Conservation (phyloP, 441 rosid genomes). For the Mallotus repandus region DNA sequence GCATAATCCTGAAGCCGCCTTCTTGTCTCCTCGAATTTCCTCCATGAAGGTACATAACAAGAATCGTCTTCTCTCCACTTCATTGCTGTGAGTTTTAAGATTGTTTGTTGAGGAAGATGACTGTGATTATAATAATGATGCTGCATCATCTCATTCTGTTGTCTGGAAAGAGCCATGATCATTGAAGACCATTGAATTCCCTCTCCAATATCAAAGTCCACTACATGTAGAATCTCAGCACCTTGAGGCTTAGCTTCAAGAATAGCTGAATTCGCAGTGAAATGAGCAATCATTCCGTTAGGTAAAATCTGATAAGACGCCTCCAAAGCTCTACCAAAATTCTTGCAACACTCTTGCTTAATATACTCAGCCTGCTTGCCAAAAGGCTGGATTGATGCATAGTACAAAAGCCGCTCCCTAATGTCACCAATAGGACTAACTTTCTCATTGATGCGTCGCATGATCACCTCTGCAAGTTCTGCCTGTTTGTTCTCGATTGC, state of each 20-base stretch:
- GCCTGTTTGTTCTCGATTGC: constrained; percentile 24
- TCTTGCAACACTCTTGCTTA: constrained; percentile 27
- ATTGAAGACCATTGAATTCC: constrained; percentile 38
- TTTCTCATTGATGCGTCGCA: constrained; percentile 24
- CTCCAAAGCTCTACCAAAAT: constrained; percentile 26
- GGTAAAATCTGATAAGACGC: constrained; percentile 28
- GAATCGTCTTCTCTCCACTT: constrained; percentile 20
- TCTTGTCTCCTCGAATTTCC: constrained; percentile 30
- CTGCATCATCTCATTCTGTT: neutral
- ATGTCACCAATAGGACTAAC: constrained; percentile 21
- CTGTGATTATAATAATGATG: neutral
- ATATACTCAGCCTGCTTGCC: constrained; percentile 22
- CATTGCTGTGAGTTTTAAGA: constrained; percentile 31
- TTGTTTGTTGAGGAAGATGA: neutral
- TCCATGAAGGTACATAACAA: neutral
- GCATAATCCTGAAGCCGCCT: constrained; percentile 28
- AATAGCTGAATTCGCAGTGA: constrained; percentile 33
- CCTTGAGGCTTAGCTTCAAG: constrained; percentile 27
- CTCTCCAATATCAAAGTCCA: constrained; percentile 45
- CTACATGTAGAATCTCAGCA: constrained; percentile 24
- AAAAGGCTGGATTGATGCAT: constrained; percentile 16
- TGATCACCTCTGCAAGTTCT: constrained; percentile 31
- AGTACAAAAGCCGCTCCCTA: constrained; percentile 24
- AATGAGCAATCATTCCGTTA: constrained; percentile 36
- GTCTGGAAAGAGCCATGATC: constrained; percentile 22